Evolutionary conservation across 352 stramenopile genomes (phyloP).

Genomic region (Globisporangium camurandrum): DNA sequence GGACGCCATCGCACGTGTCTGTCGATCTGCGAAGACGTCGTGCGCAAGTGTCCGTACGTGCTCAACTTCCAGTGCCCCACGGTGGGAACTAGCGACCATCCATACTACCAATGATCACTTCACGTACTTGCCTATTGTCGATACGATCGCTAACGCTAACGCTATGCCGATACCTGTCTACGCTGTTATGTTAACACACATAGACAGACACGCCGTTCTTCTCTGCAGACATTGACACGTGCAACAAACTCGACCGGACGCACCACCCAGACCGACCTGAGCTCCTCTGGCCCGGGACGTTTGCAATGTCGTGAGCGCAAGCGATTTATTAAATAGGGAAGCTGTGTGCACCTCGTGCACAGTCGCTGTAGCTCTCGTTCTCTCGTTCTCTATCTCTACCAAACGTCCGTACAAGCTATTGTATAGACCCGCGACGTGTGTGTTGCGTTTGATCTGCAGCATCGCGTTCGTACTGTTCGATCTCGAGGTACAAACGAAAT

Average conservation of each 20-base stretch:
- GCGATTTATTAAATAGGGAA: slow-evolving; percentile 12
- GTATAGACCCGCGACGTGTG: slow-evolving; percentile 2
- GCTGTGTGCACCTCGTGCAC: too few species aligned
- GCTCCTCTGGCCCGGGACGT: slow-evolving; percentile 65
- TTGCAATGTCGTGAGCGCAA: too few species aligned
- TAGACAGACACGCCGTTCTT: slow-evolving; percentile 72
- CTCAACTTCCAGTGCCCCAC: slow-evolving; percentile 78
- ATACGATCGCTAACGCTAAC: too few species aligned
- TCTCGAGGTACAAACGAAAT: slow-evolving; percentile 87
- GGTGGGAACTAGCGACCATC: slow-evolving; percentile 15
- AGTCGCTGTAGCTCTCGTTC: neutral
- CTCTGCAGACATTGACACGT: slow-evolving; percentile 53
- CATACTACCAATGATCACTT: neutral
- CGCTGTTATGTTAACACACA: neutral
- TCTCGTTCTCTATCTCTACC: neutral
- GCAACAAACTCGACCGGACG: slow-evolving; percentile 71
- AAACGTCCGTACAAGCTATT: slow-evolving; percentile 8
- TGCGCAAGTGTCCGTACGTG: slow-evolving; percentile 80
- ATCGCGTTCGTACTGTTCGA: slow-evolving; percentile 49
- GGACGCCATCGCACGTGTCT: slow-evolving; percentile 59
- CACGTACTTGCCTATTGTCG: neutral
- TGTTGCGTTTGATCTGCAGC: slow-evolving; percentile 13
- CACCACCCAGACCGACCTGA: slow-evolving; percentile 58
- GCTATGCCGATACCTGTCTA: too few species aligned
- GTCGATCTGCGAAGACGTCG: slow-evolving; percentile 80